These are phyloP conservation scores for Senna tora DNA, from an alignment of 306 rosid species.

Conservation along the genomic window DNA sequence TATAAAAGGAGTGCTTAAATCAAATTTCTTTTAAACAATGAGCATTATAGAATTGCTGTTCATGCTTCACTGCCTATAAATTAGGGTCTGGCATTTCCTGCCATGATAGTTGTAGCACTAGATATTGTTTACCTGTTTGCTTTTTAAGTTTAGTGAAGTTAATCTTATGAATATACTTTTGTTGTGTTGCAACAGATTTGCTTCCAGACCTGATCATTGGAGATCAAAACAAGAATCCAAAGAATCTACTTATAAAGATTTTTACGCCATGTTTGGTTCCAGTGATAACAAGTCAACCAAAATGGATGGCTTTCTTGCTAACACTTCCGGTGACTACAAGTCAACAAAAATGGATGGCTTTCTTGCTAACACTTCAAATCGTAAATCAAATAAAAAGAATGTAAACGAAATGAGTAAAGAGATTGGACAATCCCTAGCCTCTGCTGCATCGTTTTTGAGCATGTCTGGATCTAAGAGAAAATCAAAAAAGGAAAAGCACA, in stretches of 20 bases:
- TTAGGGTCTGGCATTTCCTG: constrained; percentile 9
- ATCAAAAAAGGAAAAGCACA: constrained; percentile 43
- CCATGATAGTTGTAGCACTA: constrained; percentile 16
- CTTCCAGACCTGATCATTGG: constrained; percentile 85
- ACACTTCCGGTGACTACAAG: constrained; percentile 51
- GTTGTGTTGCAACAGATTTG: constrained; percentile 59
- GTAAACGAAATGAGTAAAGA: constrained; percentile 69
- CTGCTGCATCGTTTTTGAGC: constrained; percentile 71
- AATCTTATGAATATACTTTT: constrained; percentile 18
- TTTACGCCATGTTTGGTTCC: constrained; percentile 69
- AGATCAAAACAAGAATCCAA: constrained; percentile 81
- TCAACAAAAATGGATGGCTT: constrained; percentile 46
- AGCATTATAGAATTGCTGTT: constrained; percentile 10
- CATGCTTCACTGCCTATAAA: constrained; percentile 9
- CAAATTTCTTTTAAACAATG: neutral
- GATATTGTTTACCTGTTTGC: constrained; percentile 22
- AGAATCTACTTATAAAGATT: constrained; percentile 74
- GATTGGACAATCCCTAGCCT: constrained; percentile 56
- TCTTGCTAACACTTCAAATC: constrained; percentile 54
- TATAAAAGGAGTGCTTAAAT: constrained; percentile 12
- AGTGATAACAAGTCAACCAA: constrained; percentile 50
- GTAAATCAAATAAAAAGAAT: constrained; percentile 46
- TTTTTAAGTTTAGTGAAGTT: constrained; percentile 17
- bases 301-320: constrained; percentile 54
- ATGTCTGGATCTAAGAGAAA: constrained; percentile 51